phyloP scores from a whole-genome alignment of 2,329 filamentous ascomycete species.

The Hypoxylon sp. region DNA sequence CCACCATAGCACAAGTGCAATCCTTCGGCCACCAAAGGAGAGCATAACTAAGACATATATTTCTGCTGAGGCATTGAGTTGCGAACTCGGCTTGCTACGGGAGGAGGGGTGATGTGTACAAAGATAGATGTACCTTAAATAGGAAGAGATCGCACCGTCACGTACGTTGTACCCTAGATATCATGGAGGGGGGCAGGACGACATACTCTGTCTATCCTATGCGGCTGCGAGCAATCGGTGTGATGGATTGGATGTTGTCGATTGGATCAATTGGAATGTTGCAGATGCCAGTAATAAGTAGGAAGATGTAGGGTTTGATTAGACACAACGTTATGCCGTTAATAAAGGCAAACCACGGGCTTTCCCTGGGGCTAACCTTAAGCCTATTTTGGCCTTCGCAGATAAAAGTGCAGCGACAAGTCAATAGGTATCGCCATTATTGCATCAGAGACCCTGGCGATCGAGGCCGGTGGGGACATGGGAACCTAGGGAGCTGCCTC shows the following conservation, averaged over 20 bases:
- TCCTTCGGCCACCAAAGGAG: conserved; percentile 18
- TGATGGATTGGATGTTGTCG: conserved; percentile 21
- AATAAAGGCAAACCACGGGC: conserved; percentile 26
- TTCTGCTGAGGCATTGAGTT: conserved; percentile 13
- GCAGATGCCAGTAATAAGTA: conserved; percentile 5
- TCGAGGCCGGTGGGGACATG: conserved; percentile 33
- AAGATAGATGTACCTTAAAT: conserved; percentile 12
- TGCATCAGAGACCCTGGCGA: conserved; percentile 45
- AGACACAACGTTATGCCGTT: conserved; percentile 7
- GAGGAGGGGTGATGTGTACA: conserved; percentile 21
- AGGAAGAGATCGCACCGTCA: conserved; percentile 15
- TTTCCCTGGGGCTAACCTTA: conserved; percentile 27
- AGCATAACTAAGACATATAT: conserved; percentile 28
- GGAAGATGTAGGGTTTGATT: conserved; percentile 21
- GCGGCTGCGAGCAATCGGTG: conserved; percentile 12
- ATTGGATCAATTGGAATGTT: conserved; percentile 47
- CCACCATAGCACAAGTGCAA: conserved; percentile 27
- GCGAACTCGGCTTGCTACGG: conserved; percentile 17
- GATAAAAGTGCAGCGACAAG: conserved; percentile 35
- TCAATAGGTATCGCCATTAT: conserved; percentile 41
- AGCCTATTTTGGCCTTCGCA: conserved; percentile 35
- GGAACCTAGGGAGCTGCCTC: conserved; percentile 8
- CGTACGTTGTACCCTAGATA: conserved; percentile 24
- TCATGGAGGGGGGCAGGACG: conserved; percentile 33
- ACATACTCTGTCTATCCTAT: conserved; percentile 24